Conservation (phyloP, 2,329 filamentous ascomycete genomes). For the Pseudogymnoascus pannorum region DNA sequence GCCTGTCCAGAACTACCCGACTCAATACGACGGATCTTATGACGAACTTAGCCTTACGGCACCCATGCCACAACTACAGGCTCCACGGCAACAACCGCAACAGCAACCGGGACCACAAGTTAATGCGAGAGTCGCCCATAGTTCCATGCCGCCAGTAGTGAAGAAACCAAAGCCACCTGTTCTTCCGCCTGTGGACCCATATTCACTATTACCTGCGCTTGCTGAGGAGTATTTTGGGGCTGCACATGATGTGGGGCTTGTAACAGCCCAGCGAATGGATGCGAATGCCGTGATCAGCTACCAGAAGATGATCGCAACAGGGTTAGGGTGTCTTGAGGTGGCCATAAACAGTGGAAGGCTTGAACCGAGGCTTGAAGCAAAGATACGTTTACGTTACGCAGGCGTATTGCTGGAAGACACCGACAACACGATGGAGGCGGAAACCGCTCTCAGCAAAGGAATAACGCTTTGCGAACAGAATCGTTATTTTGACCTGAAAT, state of each 20-base stretch:
- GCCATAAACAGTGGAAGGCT: constrained; percentile 55
- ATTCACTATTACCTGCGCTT: constrained; percentile 58
- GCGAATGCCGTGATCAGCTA: constrained; percentile 54
- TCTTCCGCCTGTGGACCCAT: constrained; percentile 34
- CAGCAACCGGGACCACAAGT: constrained; percentile 11
- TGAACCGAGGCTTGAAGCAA: constrained; percentile 60
- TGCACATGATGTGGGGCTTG: constrained; percentile 49
- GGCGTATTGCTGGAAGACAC: constrained; percentile 65
- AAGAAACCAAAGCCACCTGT: neutral
- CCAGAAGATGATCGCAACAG: constrained; percentile 64
- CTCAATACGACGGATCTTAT: constrained; percentile 9
- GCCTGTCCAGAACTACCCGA: neutral
- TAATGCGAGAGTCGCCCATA: neutral
- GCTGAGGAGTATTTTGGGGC: constrained; percentile 69
- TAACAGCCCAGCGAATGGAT: constrained; percentile 43
- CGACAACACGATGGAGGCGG: constrained; percentile 65
- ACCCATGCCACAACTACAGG: constrained; percentile 8
- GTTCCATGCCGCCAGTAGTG: neutral
- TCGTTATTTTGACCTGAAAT: constrained; percentile 60
- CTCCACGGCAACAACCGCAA: constrained; percentile 13
- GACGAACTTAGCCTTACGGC: neutral
- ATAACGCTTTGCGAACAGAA: constrained; percentile 62
- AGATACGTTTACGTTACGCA: constrained; percentile 63
- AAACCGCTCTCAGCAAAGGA: constrained; percentile 64
- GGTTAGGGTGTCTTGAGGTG: constrained; percentile 64